A percentile compares a stretch with the other conserved stretches of the same genome.
Evolutionary conservation across 768 basidiomycete species (phyloP).

Genomic region (Tulasnella sp.): DNA sequence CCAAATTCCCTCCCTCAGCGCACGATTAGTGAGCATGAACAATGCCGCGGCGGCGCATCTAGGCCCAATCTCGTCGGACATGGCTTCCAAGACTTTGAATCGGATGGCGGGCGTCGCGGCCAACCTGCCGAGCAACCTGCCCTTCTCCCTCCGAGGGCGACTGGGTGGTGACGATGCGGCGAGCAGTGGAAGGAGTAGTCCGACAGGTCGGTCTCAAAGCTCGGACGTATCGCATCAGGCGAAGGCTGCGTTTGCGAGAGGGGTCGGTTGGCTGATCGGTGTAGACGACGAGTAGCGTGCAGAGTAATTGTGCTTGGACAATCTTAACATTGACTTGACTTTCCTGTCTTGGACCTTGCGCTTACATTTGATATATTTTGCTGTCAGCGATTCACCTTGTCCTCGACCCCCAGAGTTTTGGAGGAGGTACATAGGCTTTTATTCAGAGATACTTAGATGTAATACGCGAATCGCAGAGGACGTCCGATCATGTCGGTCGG

Average conservation of each 20-base stretch:
- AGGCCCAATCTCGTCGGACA: slow-evolving; percentile 16
- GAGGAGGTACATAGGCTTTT: no score
- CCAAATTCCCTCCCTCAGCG: slow-evolving; percentile 5
- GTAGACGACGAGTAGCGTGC: slow-evolving; percentile 50
- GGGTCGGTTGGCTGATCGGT: slow-evolving; percentile 94
- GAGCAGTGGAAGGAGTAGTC: slow-evolving; percentile 27
- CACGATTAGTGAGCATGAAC: neutral
- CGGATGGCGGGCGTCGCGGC: slow-evolving; percentile 33
- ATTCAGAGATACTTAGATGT: no score
- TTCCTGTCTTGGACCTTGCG: no score
- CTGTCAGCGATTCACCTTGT: no score
- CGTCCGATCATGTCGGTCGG: no score
- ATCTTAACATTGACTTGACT: no score
- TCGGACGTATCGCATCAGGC: slow-evolving; percentile 67
- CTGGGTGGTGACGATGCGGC: slow-evolving; percentile 20
- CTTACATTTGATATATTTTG: no score
- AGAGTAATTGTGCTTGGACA: no score
- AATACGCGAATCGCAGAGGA: no score
- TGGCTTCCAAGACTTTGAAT: slow-evolving; percentile 70
- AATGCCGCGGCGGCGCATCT: neutral
- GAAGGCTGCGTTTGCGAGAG: slow-evolving; percentile 68
- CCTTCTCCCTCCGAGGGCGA: slow-evolving; percentile 46
- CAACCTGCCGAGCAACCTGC: slow-evolving; percentile 50
- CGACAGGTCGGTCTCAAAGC: slow-evolving; percentile 27
- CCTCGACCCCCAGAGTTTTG: no score